These are phyloP conservation scores for Eucalyptus tenuipes DNA, from an alignment of 345 rosid genomes.

Conservation along the genomic window DNA sequence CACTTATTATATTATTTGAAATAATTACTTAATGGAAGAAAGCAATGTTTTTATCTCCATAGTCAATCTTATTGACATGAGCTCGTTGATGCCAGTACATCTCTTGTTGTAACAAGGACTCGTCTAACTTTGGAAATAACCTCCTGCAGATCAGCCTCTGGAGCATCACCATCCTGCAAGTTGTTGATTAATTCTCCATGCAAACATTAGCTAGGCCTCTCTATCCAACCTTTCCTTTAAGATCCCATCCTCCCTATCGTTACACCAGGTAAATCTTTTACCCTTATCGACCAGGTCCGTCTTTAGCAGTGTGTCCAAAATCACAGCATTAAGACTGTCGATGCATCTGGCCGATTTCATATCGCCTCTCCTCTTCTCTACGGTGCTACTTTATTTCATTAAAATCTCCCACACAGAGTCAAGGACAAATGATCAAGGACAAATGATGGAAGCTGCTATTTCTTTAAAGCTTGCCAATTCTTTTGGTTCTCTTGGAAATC, in stretches of 20 bases:
- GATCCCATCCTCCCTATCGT: too few species aligned
- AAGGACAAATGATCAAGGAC: too few species aligned
- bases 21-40: neutral
- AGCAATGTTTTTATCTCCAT: neutral
- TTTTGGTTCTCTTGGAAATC: neutral
- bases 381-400: too few species aligned
- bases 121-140: neutral
- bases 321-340: neutral
- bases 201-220: neutral
- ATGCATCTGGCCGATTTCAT: neutral
- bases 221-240: neutral
- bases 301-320: too few species aligned
- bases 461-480: neutral
- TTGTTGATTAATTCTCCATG: neutral
- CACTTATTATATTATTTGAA: neutral
- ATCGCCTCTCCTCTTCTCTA: neutral
- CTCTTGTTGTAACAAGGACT: neutral
- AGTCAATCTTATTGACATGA: neutral
- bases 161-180: neutral
- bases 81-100: neutral
- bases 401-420: too few species aligned
- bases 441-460: too few species aligned
- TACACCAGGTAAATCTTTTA: too few species aligned
- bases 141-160: neutral
- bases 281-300: too few species aligned